These are phyloP conservation scores for Phytomonas serpens DNA, from an alignment of 208 protist genomes.

Conservation along the genomic window DNA sequence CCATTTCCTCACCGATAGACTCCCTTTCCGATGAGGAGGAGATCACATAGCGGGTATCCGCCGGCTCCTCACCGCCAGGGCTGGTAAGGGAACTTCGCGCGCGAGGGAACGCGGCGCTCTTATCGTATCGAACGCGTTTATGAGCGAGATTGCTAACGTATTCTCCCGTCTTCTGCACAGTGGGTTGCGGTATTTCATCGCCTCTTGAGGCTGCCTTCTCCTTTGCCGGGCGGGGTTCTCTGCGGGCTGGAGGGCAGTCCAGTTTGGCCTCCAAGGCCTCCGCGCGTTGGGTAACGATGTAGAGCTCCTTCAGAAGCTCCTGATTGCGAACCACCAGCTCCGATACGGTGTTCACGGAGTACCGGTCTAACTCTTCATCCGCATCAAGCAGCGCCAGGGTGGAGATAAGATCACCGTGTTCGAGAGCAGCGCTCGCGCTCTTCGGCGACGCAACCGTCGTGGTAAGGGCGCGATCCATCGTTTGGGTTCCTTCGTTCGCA, in stretches of 20 bases:
- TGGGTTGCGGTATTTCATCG: not conserved
- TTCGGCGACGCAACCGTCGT: constrained; percentile 3
- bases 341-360: constrained; percentile 52
- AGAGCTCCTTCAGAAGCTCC: constrained; percentile 66
- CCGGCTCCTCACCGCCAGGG: not conserved
- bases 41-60: not conserved
- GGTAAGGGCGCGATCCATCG: not conserved
- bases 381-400: constrained; percentile 37
- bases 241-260: not conserved
- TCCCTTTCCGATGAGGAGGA: not conserved
- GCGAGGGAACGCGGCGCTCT: not conserved
- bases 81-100: not conserved
- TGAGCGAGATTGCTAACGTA: not conserved
- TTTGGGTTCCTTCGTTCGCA: not conserved
- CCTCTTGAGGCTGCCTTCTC: not conserved
- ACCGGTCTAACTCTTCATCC: constrained; percentile 52
- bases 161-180: not conserved
- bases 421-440: not conserved
- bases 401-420: constrained; percentile 21
- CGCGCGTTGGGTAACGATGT: constrained; percentile 35
- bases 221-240: too few species aligned
- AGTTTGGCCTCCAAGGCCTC: constrained; percentile 16
- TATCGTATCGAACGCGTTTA: not conserved
- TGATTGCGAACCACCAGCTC: constrained; percentile 70
- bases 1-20: not conserved